Evolutionary conservation across 768 basidiomycete species (phyloP).

Genomic region (Kwoniella shandongensis): DNA sequence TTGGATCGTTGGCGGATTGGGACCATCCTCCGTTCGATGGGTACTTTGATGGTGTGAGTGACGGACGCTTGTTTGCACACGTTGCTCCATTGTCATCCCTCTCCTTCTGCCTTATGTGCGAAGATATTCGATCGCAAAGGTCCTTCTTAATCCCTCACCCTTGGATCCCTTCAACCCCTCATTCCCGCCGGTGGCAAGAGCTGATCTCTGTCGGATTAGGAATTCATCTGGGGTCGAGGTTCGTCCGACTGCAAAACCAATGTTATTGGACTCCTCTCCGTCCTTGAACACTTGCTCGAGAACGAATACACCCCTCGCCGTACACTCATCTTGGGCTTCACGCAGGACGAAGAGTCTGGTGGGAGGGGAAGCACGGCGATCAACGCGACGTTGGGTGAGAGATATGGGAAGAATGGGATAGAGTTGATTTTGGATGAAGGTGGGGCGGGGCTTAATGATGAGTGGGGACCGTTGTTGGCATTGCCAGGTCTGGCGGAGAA

Average conservation of each 20-base stretch:
- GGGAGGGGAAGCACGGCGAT: neutral
- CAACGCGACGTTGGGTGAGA: neutral
- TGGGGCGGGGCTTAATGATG: neutral
- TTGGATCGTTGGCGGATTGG: neutral
- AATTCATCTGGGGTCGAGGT: constrained; percentile 7
- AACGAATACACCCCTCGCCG: constrained; percentile 15
- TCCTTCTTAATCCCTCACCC: too few species aligned
- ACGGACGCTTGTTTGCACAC: too few species aligned
- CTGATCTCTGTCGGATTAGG: too few species aligned
- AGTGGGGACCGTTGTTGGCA: neutral
- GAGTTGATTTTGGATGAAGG: constrained; percentile 10
- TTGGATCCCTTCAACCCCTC: too few species aligned
- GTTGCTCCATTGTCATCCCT: too few species aligned
- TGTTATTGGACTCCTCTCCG: constrained; percentile 4
- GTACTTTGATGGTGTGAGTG: constrained; percentile 6
- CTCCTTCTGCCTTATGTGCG: too few species aligned
- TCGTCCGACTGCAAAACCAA: constrained; percentile 6
- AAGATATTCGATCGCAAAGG: too few species aligned
- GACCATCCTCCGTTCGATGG: neutral
- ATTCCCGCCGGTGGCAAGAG: too few species aligned
- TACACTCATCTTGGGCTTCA: constrained; percentile 26
- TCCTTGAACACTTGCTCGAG: constrained; percentile 7
- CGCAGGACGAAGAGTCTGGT: constrained; percentile 26
- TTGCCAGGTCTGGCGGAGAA: constrained; percentile 3
- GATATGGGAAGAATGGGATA: constrained; percentile 4